Base-by-base conservation (phyloP, 2,329 filamentous ascomycete genomes). In the Triangularia verruculosa region DNA sequence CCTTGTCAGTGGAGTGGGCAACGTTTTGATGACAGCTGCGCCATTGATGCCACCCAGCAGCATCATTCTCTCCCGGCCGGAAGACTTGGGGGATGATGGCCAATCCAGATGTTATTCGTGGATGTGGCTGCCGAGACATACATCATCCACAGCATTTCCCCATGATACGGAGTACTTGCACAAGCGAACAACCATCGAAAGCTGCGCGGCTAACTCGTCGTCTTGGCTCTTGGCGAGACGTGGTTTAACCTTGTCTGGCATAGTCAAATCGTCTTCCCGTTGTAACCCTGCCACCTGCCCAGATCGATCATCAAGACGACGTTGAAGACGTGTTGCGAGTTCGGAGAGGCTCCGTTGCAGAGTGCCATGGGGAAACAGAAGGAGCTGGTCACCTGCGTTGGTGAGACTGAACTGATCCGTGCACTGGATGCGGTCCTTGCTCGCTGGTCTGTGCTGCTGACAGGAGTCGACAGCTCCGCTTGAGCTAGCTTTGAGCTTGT, bases 161-260 rank as follows among this genome's bases (percentile, higher is more conserved):
- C n/a, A 47, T 47, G 39, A 47, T 47, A 17, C 39, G 34, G 34
- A 43, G n/a, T n/a, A n/a, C n/a, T 43, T n/a, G 28, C 56, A 59
- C 56, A 57, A 52, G 59, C 54, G 55, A 52, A 32, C 22, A 32
- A 32, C 62, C 59, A 57, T 57, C 27, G 55, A 64, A 51, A 58
- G 20, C 25, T 68, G 67, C 69, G 69, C 67, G 69, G 67, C 68
- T 67, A 70, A 63, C 59, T 57, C 57, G 67, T 67, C 63, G 64
- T 25, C 51, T 54, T 67, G 66, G 64, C 55, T 8, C 63, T 67
- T 65, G 64, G 66, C 66, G 61, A 47, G 2, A 20, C 59, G 60
- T 12, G 59, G 62, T 55, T 59, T 51, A 54, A 39, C 60, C 57
- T 53, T 15, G 6, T 64, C 63, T 39, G 64, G 66, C 27, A 62